Base-by-base conservation (phyloP, 441 rosid species). In the Gossypium schwendimanii region DNA sequence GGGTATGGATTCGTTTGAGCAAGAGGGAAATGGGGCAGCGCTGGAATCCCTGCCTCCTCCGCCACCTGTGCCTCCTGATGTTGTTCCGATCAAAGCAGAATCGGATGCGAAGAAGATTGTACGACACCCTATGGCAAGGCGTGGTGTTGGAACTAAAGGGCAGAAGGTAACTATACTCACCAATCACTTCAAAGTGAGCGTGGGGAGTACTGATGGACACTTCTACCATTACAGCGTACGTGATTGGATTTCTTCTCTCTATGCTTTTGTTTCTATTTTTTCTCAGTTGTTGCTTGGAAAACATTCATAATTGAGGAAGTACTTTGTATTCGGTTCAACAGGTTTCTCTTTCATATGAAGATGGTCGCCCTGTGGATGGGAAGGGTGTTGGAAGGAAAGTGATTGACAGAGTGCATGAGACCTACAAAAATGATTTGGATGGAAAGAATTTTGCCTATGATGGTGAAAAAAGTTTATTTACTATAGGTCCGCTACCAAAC, bases 151-250 rank as follows among this genome's bases (percentile, higher is more conserved):
- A 6, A 39, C 86, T 12, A 82, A 61, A 63, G 91, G 91, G 52
- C 82, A 80, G 67, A 83, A 71, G 75, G 75, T 80, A 14, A 0
- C 58, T 31, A 75, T 89, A 17, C 78, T 77, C 8, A 87, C 91
- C 0, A 87, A 87, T 63, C 93, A 89, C 73, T 89, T 84, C 68
- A 79, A 70, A 74, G 93, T 89, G 26, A 69, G 73, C 36, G 77
- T 84, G 47, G 70, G 73, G 49, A 82, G 70, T 11, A 18, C 72
- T 11, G 83, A 77, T 23, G 85, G 81, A 0, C 67, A 84, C 47
- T 89, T 83, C 79, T 87, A 21, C 70, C 89, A 84, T 6, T 87
- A 89, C 64, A 78, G 85, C 70, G 93, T 89, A 84, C 28, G 84
- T 68, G 23, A 39, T 61, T 15, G 21, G 63, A 6, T 11, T 70